These are phyloP conservation scores for Diaporthe caulivora DNA, from an alignment of 2,329 filamentous ascomycete genomes.

Conservation along the genomic window DNA sequence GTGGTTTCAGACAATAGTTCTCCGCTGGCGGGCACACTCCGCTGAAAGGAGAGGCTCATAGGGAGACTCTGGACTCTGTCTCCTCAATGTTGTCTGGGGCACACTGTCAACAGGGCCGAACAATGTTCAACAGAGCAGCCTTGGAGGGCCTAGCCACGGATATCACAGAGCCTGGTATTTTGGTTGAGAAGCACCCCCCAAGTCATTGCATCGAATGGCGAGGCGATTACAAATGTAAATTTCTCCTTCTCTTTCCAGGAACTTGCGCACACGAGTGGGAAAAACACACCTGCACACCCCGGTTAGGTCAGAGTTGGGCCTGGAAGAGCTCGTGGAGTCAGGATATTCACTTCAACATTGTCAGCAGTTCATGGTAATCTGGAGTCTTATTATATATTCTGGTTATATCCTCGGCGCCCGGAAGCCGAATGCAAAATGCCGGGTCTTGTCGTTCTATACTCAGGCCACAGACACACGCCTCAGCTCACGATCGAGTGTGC, in stretches of 20 bases:
- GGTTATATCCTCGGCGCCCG: slow-evolving; percentile 13
- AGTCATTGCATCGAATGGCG: no score
- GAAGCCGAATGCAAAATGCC: slow-evolving; percentile 11
- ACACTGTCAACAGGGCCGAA: background rate
- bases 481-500: slow-evolving; percentile 24
- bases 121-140: background rate
- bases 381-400: background rate
- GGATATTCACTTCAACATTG: background rate
- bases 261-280: no score
- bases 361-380: background rate
- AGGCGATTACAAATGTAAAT: no score
- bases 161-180: background rate
- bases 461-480: background rate
- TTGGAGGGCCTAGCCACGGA: background rate
- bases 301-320: background rate
- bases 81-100: background rate
- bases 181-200: background rate
- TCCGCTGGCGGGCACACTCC: no score
- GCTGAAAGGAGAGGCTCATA: no score
- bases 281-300: background rate
- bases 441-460: background rate
- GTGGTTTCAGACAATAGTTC: no score
- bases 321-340: no score
- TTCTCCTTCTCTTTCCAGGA: no score
- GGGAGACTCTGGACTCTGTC: no score